Evolutionary conservation across 2,329 filamentous ascomycete genomes (phyloP), one percentile per base, ranked within the genome.

Genomic region (Leptographium flavum): DNA sequence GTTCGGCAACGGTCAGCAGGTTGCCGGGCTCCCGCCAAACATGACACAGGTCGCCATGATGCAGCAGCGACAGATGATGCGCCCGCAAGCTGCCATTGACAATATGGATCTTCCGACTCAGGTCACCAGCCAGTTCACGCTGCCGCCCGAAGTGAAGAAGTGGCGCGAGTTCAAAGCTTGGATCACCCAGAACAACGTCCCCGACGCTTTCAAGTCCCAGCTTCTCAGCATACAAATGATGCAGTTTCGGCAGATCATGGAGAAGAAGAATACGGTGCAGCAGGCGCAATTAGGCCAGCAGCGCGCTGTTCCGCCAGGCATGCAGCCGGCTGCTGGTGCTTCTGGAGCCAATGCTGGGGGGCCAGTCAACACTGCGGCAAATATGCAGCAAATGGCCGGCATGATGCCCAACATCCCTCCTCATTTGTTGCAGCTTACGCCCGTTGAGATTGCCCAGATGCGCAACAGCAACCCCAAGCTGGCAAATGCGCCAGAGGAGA

Each of bases 81-180:
- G 43, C 19, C 39, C 45, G 5, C 65, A 66, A 63, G 7, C 59
- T 63, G 41, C 48, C 47, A 71, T 73, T 65, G 69, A 73, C 47
- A 59, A 52, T 10, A 65, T 73, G 65, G 69, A 73, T 11, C 49
- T 74, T 1, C 68, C 68, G 1, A 51, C 54, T 3, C 55, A 58
- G 14, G 52, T 69, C 5, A 49, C 64, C 14, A 53, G 58, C 14
- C 46, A 53, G 10, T 50, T 59, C 2, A 53, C 42, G 19, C 46
- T 69, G 3, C 66, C 67, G 2, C 53, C 58, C 0, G 66, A 71
- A 0, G 53, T 69, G 5, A 70, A 69, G 55, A 73, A 68, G 49
- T 73, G 70, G 70, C 58, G 58, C 15, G 66, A 70, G 4, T 55
- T 73, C 11, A 68, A 67, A 52, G 47, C 52, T 2, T 71, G 65